Evolutionary conservation across 2,329 filamentous ascomycete genomes (phyloP).

Genomic region (Penicillium digitatum): DNA sequence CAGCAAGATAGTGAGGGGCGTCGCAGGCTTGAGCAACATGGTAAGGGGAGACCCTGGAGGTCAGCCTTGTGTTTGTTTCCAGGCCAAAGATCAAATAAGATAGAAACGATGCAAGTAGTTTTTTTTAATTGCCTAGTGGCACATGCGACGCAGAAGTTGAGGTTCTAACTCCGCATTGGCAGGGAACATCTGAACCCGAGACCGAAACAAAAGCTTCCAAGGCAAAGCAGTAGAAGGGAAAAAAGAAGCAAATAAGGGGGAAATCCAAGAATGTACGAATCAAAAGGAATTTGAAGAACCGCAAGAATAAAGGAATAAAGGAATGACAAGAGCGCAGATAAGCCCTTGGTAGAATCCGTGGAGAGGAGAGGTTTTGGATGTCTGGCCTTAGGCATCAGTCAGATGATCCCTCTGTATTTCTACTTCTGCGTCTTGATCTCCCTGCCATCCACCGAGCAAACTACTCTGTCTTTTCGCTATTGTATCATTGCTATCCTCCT

Average conservation of each 20-base stretch:
- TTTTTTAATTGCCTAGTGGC: background rate
- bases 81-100: background rate
- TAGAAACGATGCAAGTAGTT: background rate
- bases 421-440: background rate
- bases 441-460: background rate
- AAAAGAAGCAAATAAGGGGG: constrained; percentile 6
- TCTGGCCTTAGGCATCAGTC: constrained; percentile 6
- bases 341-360: background rate
- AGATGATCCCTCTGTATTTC: background rate
- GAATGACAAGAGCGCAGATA: constrained; percentile 3
- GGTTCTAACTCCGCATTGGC: background rate
- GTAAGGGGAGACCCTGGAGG: constrained; percentile 9
- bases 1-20: constrained; percentile 81
- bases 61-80: background rate
- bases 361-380: background rate
- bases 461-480: background rate
- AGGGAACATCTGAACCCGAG: background rate
- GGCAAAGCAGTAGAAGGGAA: background rate
- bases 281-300: background rate
- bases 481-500: background rate
- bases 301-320: background rate
- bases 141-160: background rate
- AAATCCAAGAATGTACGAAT: background rate
- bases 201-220: background rate
- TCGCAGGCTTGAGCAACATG: constrained; percentile 84